Evolutionary conservation across 148 eudicot species (phyloP), one percentile per base, ranked within the genome.

Genomic region (Cornus kousa): DNA sequence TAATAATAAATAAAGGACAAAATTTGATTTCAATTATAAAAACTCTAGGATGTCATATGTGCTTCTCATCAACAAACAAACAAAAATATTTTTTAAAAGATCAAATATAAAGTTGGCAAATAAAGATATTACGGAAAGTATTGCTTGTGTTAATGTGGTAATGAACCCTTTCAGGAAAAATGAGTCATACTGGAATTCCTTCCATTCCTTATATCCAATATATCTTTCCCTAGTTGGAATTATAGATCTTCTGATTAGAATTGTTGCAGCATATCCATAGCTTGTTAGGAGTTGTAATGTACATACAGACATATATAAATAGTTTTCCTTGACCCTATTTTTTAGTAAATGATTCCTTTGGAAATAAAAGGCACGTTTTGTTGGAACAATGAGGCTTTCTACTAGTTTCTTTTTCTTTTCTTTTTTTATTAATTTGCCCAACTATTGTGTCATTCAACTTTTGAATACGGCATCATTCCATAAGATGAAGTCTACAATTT

Each of bases 401-500:
- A 24, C 8, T 22, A 24, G 3, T 46, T 9, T 13, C 2, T 35
- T 35, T 2, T 35, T 35, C 7, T 13, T 71, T 0, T 31, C 37
- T 35, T 28, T 35, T 2, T 35, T 35, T 11, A 9, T 71, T 0
- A n/a, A 43, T 55, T 16, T 57, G 4, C 14, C 2, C 20, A 17
- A 14, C 64, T 9, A 68, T 5, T 70, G 19, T 69, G 64, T 68
- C 48, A 55, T 74, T 78, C 64, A 57, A 57, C 74, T 67, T 68
- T 62, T 59, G 67, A 72, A 55, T 20, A 62, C 77, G 74, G 65
- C 75, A 75, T 35, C 28, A 35, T 80, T 79, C 66, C 72, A 67
- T 80, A 78, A 59, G 65, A 68, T 31, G 79, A 70, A 83, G 70
- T 81, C 82, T 80, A 78, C 83, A 82, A 80, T 82, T 83, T 48